Percentiles rank a stretch among this genome's conserved stretches.
phyloP scores from a whole-genome alignment of 176 grass and related monocot species.

The Triticum timopheevii region DNA sequence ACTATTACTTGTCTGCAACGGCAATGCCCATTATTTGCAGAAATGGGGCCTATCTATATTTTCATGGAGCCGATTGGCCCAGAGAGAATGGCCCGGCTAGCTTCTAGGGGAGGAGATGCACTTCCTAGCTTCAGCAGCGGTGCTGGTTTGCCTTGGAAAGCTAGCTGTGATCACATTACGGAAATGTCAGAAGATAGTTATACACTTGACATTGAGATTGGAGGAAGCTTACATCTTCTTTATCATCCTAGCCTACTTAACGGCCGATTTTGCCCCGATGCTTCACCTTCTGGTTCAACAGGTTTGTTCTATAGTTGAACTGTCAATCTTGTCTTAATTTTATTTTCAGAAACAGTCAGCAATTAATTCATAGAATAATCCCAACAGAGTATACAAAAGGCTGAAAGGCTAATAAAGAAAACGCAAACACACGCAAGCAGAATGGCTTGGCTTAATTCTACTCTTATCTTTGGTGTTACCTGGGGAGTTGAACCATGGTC shows the following conservation, averaged over 20 bases:
- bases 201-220: constrained; percentile 66
- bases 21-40: constrained; percentile 89
- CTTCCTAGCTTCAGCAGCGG: constrained; percentile 79
- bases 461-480: constrained; percentile 34
- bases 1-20: constrained; percentile 68
- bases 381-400: neutral
- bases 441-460: neutral
- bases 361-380: neutral
- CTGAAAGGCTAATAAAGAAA: constrained; percentile 6
- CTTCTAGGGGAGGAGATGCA: constrained; percentile 81
- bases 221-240: constrained; percentile 77
- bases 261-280: constrained; percentile 81
- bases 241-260: constrained; percentile 85
- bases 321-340: constrained; percentile 5
- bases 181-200: constrained; percentile 62
- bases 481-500: constrained; percentile 7
- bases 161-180: constrained; percentile 57
- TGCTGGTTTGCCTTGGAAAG: constrained; percentile 82
- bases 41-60: constrained; percentile 94
- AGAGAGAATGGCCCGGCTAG: constrained; percentile 71
- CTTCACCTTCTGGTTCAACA: constrained; percentile 86
- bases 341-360: neutral
- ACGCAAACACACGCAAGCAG: neutral
- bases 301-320: constrained; percentile 48
- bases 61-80: constrained; percentile 86